Base-by-base conservation (phyloP, 176 grass and related monocot genomes). In the Cymbopogon citratus region DNA sequence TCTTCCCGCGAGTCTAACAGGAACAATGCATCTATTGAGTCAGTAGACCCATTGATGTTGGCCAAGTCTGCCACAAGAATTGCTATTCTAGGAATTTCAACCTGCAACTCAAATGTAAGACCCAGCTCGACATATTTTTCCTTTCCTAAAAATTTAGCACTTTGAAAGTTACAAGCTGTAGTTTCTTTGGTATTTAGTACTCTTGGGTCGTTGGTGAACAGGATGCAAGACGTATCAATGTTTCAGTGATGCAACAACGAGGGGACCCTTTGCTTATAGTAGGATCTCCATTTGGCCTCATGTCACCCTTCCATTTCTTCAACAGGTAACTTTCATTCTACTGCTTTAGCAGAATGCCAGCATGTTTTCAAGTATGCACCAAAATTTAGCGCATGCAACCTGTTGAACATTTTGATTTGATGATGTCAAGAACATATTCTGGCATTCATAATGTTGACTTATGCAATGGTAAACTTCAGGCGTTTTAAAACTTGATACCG, bases 301-400 rank as follows among this genome's bases (percentile, higher is more conserved):
- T 98, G 85, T 94, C 95, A 48, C 86, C 90, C 5, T 87, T 87
- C 40, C 95, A 98, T 89, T 98, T 98, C 84, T 89, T 94, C 67
- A 98, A 98, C 75, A 94, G 95, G 95, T 98, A 85, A 48, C 28
- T 79, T 60, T 70, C 23, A 28, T 78, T 69, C 45, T 80, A 64
- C 28, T 78, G 16, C 38, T 80, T 31, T 56, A 66, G 24, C 25
- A 73, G 13, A 29, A 49, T 59, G 54, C 56, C 23, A 60, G 56
- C 3, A 60, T 69, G 5, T 45, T 18, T 65, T 24, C 57, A 44
- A 52, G 14, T 64, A 86, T 33, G 29, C 69, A 73, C 4, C 21
- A 44, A 21, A 77, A 71, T 26, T 74, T 43, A 63, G 19, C 41
- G 12, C 39, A 44, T 69, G 24, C 11, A 77, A 40, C 14, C 46